Conservation (phyloP, 2,329 filamentous ascomycete genomes). For the Aspergillus ustus region DNA sequence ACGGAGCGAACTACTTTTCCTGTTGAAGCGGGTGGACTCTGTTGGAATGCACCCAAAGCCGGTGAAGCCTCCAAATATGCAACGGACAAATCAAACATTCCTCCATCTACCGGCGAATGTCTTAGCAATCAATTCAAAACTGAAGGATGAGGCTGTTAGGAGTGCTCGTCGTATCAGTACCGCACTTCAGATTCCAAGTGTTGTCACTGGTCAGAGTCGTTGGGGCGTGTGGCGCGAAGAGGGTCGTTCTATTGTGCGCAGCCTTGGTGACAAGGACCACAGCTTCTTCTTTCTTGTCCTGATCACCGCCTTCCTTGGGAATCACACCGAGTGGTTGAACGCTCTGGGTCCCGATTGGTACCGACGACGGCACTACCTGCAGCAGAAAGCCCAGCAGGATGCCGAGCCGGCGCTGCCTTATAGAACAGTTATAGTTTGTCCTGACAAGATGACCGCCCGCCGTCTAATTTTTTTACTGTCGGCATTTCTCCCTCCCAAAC, state of each 20-base stretch:
- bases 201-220: constrained; percentile 61
- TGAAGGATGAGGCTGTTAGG: constrained; percentile 53
- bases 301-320: constrained; percentile 63
- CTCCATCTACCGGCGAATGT: constrained; percentile 56
- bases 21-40: constrained; percentile 55
- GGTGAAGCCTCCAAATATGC: constrained; percentile 52
- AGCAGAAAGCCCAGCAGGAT: constrained; percentile 54
- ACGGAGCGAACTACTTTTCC: constrained; percentile 55
- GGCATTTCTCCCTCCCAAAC: constrained; percentile 59
- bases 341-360: constrained; percentile 59
- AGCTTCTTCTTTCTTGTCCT: constrained; percentile 65
- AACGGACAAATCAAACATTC: constrained; percentile 53
- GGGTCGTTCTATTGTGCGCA: constrained; percentile 61
- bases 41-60: constrained; percentile 47
- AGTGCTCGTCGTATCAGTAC: constrained; percentile 57
- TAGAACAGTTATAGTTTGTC: constrained; percentile 61
- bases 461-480: constrained; percentile 63
- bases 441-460: constrained; percentile 64
- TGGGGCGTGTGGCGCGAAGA: constrained; percentile 67
- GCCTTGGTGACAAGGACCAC: constrained; percentile 59
- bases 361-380: constrained; percentile 55
- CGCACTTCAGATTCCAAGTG: constrained; percentile 61
- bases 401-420: constrained; percentile 54
- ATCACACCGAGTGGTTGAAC: constrained; percentile 65
- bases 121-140: constrained; percentile 48